Base-by-base conservation (phyloP, 495 filamentous ascomycete species). In the Xanthoparmelia taractica region DNA sequence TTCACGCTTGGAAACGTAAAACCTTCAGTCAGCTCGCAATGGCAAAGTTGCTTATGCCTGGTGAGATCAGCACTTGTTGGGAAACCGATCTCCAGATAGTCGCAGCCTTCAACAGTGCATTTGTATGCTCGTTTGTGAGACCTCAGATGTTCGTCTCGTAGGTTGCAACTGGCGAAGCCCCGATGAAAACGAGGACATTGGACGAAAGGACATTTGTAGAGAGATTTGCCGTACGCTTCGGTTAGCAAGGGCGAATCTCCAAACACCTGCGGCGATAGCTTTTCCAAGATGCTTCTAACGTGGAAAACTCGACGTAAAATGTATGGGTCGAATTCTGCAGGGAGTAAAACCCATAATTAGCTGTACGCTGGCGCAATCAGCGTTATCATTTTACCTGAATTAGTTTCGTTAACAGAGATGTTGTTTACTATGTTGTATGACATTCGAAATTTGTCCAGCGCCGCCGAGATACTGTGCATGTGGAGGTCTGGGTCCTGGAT, bases 121-220 rank as follows among this genome's bases (percentile, higher is more conserved):
- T 56, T 60, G 43, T 60, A 36, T 33, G 37, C 27, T 55, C 63
- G 17, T 23, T 65, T 15, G 48, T 65, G 63, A 11, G 18, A 20
- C 45, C 33, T 36, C 12, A 59, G 7, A 29, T 65, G 63, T 31
- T 60, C 29, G 45, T 65, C 63, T 54, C 63, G 57, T 25, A 25
- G 4, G 20, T 43, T 6, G 23, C 37, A 12, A 45, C 0, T 60
- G 1, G 20, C 45, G 17, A 65, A 65, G 6, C 63, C 63, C 1
- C 20, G 31, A 29, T 4, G 18, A 25, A 65, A 65, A 1, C 50
- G 63, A 23, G 25, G 17, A 27, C 63, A 65, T 23, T 13, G 5
- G 29, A 57, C 10, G 4, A 65, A 36, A 0, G 63, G 57, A 36
- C 63, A 65, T 47, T 65, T 65, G 47, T 34, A 65, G 2, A 60